Conservation (phyloP, 768 basidiomycete genomes). For the Rossbeevera mucosa region DNA sequence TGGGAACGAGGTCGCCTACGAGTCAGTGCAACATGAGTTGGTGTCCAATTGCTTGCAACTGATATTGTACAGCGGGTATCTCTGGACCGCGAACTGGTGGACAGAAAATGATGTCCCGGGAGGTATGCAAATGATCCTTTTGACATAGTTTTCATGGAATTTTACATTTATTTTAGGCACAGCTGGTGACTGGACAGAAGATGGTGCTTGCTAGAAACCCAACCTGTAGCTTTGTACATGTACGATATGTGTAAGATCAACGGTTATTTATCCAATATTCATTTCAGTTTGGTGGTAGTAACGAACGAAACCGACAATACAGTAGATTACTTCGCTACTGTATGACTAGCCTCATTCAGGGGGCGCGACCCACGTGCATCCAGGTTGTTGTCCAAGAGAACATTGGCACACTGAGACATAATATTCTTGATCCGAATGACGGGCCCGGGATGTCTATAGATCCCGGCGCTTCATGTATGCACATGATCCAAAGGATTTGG, state of each 20-base stretch:
- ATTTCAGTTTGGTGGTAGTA: neutral
- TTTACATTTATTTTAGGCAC: slow-evolving; percentile 31
- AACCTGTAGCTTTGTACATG: neutral
- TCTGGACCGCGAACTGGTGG: slow-evolving; percentile 60
- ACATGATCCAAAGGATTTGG: neutral
- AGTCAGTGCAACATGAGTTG: slow-evolving; percentile 33
- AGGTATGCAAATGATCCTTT: slow-evolving; percentile 22
- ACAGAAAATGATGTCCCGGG: slow-evolving; percentile 51
- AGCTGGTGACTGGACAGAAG: slow-evolving; percentile 52
- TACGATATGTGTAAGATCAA: neutral
- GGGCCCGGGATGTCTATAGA: neutral
- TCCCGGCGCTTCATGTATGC: neutral
- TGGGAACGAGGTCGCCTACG: slow-evolving; percentile 48
- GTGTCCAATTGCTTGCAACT: neutral
- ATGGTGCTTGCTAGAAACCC: slow-evolving; percentile 43
- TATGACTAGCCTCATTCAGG: neutral
- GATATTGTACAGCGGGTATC: slow-evolving; percentile 17
- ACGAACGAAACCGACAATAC: neutral
- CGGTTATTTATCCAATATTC: neutral
- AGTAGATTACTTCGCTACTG: neutral
- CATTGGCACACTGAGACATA: neutral
- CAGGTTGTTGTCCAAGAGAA: neutral
- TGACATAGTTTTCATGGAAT: neutral
- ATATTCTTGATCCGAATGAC: neutral
- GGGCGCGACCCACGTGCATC: neutral